These are phyloP conservation scores for Fusarium newnesense DNA, from an alignment of 2,329 filamentous ascomycete species.

Conservation along the genomic window DNA sequence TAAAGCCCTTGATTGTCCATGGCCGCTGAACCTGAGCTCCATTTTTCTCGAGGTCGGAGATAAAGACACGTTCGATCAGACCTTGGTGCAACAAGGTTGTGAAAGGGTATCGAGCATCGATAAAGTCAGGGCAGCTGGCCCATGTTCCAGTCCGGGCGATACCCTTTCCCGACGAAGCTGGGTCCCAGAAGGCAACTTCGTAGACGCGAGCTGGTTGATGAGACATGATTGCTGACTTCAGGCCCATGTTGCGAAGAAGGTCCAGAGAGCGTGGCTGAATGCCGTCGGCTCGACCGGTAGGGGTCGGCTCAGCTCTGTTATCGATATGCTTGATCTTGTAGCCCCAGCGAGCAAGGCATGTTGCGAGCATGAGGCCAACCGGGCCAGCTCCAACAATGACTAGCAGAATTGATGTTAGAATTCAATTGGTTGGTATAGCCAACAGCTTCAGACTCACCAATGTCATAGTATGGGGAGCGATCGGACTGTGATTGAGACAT, in stretches of 20 bases:
- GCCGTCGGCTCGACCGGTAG: constrained; percentile 88
- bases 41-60: constrained; percentile 72
- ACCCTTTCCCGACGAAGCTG: constrained; percentile 62
- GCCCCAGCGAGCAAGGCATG: constrained; percentile 89
- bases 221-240: constrained; percentile 89
- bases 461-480: constrained; percentile 54
- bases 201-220: constrained; percentile 88
- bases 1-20: constrained; percentile 72
- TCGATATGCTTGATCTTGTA: constrained; percentile 97
- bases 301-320: constrained; percentile 84
- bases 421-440: neutral
- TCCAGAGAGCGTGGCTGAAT: constrained; percentile 92
- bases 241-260: constrained; percentile 86
- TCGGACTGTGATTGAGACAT: constrained; percentile 35
- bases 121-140: constrained; percentile 89
- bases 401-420: constrained; percentile 45
- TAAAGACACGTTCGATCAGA: constrained; percentile 75
- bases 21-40: constrained; percentile 70
- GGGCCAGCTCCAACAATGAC: constrained; percentile 92
- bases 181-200: constrained; percentile 80
- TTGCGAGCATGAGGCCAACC: constrained; percentile 87
- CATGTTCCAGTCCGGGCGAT: constrained; percentile 77
- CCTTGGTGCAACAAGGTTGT: constrained; percentile 79
- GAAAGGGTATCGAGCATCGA: constrained; percentile 76
- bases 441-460: constrained; percentile 49